Evolutionary conservation across 1,139 yeast genomes (phyloP).

Genomic region (Blastobotrys ciferrii): DNA sequence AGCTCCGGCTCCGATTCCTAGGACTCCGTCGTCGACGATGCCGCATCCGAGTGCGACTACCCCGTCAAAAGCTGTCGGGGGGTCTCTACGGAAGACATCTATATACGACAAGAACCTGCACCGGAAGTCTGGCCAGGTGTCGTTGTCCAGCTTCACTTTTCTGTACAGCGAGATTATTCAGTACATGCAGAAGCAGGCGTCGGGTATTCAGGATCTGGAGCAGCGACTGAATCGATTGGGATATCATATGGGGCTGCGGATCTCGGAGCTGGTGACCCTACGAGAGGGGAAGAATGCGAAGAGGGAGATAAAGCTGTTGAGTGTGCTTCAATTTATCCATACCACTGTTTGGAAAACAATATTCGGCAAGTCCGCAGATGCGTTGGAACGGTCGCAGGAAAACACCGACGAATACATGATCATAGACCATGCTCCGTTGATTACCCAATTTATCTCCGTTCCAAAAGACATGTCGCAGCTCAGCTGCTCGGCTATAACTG

Average conservation of each 20-base stretch:
- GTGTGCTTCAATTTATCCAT: conserved; percentile 79
- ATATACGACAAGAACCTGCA: conserved; percentile 69
- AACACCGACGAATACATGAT: conserved; percentile 76
- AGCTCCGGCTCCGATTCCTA: conserved; percentile 32
- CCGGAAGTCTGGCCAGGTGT: conserved; percentile 65
- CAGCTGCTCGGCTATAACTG: conserved; percentile 81
- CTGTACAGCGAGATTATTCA: conserved; percentile 71
- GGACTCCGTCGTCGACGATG: conserved; percentile 34
- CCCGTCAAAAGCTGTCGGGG: conserved; percentile 2
- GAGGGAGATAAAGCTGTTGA: conserved; percentile 72
- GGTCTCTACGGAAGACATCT: conserved; percentile 20
- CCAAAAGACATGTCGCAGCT: conserved; percentile 79
- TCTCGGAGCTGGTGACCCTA: conserved; percentile 56
- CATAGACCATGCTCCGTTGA: conserved; percentile 74
- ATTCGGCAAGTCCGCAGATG: conserved; percentile 84
- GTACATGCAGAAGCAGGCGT: conserved; percentile 61
- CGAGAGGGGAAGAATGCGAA: conserved; percentile 68
- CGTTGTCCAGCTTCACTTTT: conserved; percentile 64
- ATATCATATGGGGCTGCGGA: conserved; percentile 60
- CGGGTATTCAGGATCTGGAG: conserved; percentile 77
- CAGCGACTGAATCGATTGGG: conserved; percentile 74
- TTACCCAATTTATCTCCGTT: conserved; percentile 72
- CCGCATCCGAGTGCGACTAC: conserved; percentile 28
- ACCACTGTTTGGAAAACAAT: conserved; percentile 77
- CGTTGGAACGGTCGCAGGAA: conserved; percentile 83